Evolutionary conservation across 208 protist species (phyloP).

Genomic region (Crithidia fasciculata): DNA sequence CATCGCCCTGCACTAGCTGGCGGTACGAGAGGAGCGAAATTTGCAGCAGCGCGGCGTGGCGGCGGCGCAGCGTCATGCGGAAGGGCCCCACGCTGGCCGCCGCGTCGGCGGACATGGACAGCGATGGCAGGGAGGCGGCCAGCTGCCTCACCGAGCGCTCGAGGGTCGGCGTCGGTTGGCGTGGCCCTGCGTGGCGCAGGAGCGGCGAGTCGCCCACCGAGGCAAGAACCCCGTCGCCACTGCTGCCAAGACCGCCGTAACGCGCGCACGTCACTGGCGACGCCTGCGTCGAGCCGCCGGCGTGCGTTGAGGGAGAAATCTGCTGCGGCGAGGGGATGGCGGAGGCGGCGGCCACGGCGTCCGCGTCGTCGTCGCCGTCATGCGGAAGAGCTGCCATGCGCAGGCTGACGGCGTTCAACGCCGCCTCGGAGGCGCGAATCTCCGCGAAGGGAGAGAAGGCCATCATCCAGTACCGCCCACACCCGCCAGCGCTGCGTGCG

Average conservation of each 20-base stretch:
- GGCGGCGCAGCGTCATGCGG: slow-evolving; percentile 2
- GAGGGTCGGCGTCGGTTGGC: background rate
- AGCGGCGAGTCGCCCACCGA: background rate
- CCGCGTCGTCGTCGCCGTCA: background rate
- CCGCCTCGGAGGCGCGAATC: slow-evolving; percentile 14
- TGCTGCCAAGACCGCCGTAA: no score
- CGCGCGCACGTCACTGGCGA: background rate
- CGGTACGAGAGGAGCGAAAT: slow-evolving; percentile 5
- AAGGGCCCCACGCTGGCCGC: background rate
- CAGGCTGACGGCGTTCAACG: slow-evolving; percentile 15
- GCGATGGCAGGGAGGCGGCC: background rate
- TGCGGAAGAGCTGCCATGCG: background rate
- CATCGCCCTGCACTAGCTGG: slow-evolving; percentile 1
- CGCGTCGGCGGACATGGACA: background rate
- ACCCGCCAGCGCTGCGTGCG: slow-evolving; percentile 2
- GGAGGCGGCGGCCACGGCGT: background rate
- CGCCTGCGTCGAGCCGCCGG: background rate
- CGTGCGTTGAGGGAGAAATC: background rate
- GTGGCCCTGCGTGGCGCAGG: background rate
- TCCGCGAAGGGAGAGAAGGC: slow-evolving; percentile 12
- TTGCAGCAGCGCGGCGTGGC: slow-evolving; percentile 18
- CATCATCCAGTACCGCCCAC: slow-evolving; percentile 19
- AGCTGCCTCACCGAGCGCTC: slow-evolving; percentile 4
- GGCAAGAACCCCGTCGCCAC: no score
- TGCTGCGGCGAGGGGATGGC: background rate